Base-by-base conservation (phyloP, 345 rosid genomes). In the Trapa incisa region DNA sequence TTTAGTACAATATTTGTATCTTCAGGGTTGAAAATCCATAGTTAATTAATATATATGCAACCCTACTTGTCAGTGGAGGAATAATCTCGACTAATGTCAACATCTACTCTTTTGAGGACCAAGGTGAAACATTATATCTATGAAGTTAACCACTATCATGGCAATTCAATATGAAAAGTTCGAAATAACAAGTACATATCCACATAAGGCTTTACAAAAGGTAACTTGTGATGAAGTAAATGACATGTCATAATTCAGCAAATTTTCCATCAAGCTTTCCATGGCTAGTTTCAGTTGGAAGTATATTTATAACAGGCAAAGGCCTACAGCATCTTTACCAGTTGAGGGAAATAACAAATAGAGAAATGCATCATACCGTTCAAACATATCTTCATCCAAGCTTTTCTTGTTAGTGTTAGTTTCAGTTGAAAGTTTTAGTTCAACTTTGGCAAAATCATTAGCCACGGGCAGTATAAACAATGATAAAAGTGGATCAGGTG, bases 401-500 rank as follows among this genome's bases (percentile, higher is more conserved):
- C 54, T 71, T 65, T 71, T 65, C 68, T 65, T 65, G 50, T 52
- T 16, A 6, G 65, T 35, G 67, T 39, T 45, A 56, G 41, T 37
- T 48, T 66, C 52, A 36, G 52, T 47, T 61, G 68, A 66, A 72
- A 72, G 52, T 41, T 62, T 47, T 47, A 67, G 47, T 48, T 61
- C 50, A 62, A 67, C 43, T 50, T 67, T 74, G 32, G 74, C 45
- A 67, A 78, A 73, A 76, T 81, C 91, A 79, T 87, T 90, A 70
- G 71, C 78, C 74, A 85, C 76, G 13, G 96, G 98, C 70, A 88
- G 73, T 74, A 93, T 88, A 74, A 93, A 90, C 3, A 97, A 88
- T 53, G 97, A 93, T 48, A 93, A 68, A 78, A 89, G 73, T 3
- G 97, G 97, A 73, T 93, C 98, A 53, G 98, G 85, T 16, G 88